These are phyloP conservation scores for Starmerella scarabaei DNA, from an alignment of 805 yeast genomes.

Conservation along the genomic window DNA sequence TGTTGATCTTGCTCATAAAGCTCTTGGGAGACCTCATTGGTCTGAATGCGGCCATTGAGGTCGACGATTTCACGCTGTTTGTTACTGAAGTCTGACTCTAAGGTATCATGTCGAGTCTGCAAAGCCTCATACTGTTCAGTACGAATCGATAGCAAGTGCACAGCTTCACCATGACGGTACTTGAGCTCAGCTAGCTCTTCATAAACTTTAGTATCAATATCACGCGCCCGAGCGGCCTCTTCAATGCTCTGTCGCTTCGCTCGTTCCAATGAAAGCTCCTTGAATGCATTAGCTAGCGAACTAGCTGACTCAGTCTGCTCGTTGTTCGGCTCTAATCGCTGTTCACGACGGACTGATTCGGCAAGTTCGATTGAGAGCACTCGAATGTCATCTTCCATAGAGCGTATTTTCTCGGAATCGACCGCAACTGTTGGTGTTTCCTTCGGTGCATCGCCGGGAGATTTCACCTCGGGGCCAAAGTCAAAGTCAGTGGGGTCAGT, in stretches of 20 bases:
- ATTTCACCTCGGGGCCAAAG: slow-evolving; percentile 8
- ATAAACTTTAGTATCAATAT: slow-evolving; percentile 6
- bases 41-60: slow-evolving; percentile 8
- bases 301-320: slow-evolving; percentile 6
- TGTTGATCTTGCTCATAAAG: slow-evolving; percentile 18
- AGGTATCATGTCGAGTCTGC: slow-evolving; percentile 20
- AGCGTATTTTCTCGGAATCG: slow-evolving; percentile 12
- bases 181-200: slow-evolving; percentile 22
- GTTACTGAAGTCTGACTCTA: slow-evolving; percentile 11
- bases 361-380: slow-evolving; percentile 29
- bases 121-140: slow-evolving; percentile 23
- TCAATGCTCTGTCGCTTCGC: slow-evolving; percentile 23
- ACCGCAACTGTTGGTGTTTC: neutral
- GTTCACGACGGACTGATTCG: slow-evolving; percentile 29
- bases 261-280: slow-evolving; percentile 26
- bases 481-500: slow-evolving; percentile 9
- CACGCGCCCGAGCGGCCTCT: slow-evolving; percentile 6
- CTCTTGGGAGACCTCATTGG: slow-evolving; percentile 17
- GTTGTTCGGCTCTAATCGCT: slow-evolving; percentile 17
- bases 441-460: slow-evolving; percentile 4
- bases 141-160: slow-evolving; percentile 23
- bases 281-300: slow-evolving; percentile 22
- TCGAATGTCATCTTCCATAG: slow-evolving; percentile 26
- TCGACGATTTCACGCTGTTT: slow-evolving; percentile 4
- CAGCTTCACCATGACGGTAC: slow-evolving; percentile 23